Conservation (phyloP, 2,329 filamentous ascomycete genomes). For the Dryadomyces quercus-mongolicae region DNA sequence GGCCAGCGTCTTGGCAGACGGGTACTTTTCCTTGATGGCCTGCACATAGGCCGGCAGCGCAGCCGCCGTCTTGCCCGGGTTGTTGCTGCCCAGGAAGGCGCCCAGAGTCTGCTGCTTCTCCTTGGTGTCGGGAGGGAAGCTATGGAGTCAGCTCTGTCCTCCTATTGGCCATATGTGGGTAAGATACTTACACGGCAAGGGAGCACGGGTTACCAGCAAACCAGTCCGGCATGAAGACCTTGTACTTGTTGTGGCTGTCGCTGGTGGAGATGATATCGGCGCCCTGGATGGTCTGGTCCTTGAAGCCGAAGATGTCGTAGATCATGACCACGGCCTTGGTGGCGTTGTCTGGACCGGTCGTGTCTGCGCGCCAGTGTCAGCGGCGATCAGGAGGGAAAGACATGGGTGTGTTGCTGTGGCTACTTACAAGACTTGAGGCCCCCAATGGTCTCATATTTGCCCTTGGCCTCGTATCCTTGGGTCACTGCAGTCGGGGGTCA, state of each 20-base stretch:
- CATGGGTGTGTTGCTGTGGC: background rate
- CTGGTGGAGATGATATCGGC: constrained; percentile 51
- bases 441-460: constrained; percentile 30
- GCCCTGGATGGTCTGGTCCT: constrained; percentile 56
- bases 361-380: constrained; percentile 21
- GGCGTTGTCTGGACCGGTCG: constrained; percentile 32
- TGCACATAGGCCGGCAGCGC: constrained; percentile 43
- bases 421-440: constrained; percentile 33
- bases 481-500: constrained; percentile 16
- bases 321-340: constrained; percentile 49
- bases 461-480: constrained; percentile 30
- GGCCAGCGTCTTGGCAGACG: constrained; percentile 45
- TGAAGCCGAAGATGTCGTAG: constrained; percentile 61
- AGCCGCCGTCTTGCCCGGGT: constrained; percentile 32
- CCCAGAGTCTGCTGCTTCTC: constrained; percentile 50
- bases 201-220: constrained; percentile 61
- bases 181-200: constrained; percentile 33
- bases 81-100: constrained; percentile 43
- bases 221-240: constrained; percentile 85
- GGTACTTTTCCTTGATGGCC: constrained; percentile 38
- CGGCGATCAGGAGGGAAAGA: background rate
- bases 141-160: constrained; percentile 20
- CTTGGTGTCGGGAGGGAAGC: constrained; percentile 50
- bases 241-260: constrained; percentile 54
- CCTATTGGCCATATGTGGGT: no score